Conservation (phyloP, 768 basidiomycete genomes). For the Coprinopsis sp. region DNA sequence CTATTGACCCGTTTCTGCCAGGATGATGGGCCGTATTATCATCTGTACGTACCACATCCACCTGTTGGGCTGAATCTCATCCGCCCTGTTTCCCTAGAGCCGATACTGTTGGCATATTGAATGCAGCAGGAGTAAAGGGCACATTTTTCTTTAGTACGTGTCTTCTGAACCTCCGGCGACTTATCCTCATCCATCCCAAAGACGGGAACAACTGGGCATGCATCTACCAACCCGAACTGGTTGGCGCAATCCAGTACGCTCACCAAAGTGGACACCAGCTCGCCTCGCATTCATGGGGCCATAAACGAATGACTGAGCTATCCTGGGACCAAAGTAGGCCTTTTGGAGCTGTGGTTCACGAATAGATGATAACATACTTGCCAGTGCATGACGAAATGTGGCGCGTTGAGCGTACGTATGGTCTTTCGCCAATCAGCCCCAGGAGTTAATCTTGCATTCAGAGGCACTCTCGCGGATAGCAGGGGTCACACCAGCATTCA, state of each 20-base stretch:
- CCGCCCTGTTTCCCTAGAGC: constrained; percentile 20
- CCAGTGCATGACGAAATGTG: constrained; percentile 21
- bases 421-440: background rate
- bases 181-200: constrained; percentile 12
- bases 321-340: constrained; percentile 25
- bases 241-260: constrained; percentile 29
- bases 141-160: constrained; percentile 42
- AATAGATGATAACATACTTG: too few relatives aligned
- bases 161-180: too few relatives aligned
- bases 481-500: constrained; percentile 19
- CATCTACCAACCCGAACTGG: constrained; percentile 30
- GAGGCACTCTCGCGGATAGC: constrained; percentile 21
- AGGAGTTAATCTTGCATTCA: constrained; percentile 2
- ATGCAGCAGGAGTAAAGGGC: constrained; percentile 26
- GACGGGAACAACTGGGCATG: constrained; percentile 36
- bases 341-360: too few relatives aligned
- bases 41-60: constrained; percentile 20
- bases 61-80: background rate
- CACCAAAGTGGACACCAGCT: constrained; percentile 40
- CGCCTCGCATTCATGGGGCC: constrained; percentile 44
- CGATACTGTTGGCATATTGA: constrained; percentile 26
- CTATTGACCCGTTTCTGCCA: constrained; percentile 8
- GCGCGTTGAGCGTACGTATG: constrained; percentile 14
- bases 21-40: constrained; percentile 34
- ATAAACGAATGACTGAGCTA: constrained; percentile 25